Conservation (phyloP, 495 filamentous ascomycete species). For the Margaritispora aquatica region DNA sequence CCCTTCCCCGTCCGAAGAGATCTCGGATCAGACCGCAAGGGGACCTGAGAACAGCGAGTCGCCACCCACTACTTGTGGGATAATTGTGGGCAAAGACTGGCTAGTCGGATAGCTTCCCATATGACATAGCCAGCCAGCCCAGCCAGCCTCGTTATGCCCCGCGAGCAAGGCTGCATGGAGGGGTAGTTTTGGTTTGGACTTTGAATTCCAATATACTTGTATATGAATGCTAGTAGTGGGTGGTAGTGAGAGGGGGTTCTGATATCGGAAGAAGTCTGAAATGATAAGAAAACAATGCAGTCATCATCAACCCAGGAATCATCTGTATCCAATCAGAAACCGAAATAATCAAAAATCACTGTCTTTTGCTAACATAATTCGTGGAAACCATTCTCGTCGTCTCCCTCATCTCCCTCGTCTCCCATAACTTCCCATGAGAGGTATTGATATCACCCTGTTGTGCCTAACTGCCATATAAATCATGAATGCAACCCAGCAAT, state of each 20-base stretch:
- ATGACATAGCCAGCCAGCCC: background rate
- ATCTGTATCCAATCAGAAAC: background rate
- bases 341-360: background rate
- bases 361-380: background rate
- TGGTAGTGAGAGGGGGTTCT: no score
- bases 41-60: background rate
- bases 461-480: background rate
- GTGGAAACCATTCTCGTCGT: background rate
- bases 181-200: background rate
- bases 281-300: background rate
- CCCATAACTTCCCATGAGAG: background rate
- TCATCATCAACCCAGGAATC: background rate
- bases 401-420: background rate
- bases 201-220: no score
- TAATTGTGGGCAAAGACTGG: conserved; percentile 1
- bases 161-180: conserved; percentile 2
- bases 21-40: background rate
- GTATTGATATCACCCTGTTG: background rate
- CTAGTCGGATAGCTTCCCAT: no score
- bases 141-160: background rate
- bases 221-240: no score
- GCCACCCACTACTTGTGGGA: background rate
- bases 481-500: no score
- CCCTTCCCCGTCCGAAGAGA: no score
- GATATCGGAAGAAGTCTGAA: background rate